A percentile compares a stretch with the other conserved stretches of the same genome.
phyloP scores from a whole-genome alignment of 805 yeast species.

The Candida wancherniae region DNA sequence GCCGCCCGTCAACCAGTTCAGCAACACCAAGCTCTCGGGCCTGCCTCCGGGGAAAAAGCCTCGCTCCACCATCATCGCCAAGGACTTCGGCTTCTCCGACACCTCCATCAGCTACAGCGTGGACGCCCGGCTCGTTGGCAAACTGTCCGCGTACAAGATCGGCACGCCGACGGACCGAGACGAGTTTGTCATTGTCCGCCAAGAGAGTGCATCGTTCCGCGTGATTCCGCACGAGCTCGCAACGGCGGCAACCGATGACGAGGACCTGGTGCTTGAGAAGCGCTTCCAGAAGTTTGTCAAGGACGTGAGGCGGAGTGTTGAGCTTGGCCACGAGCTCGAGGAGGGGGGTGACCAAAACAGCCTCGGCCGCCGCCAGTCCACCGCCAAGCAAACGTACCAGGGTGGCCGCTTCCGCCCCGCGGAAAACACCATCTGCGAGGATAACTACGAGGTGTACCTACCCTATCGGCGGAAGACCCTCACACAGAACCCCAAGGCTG shows the following conservation, averaged over 20 bases:
- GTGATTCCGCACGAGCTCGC: conserved; percentile 17
- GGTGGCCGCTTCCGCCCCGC: neutral
- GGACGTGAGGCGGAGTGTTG: conserved; percentile 9
- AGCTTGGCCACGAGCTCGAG: conserved; percentile 6
- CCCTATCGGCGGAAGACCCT: conserved; percentile 21
- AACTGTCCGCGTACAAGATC: conserved; percentile 18
- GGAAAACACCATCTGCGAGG: neutral
- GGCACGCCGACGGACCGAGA: conserved; percentile 10
- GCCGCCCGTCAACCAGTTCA: neutral
- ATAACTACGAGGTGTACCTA: conserved; percentile 14
- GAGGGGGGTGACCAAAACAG: conserved; percentile 3
- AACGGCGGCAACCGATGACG: conserved; percentile 1
- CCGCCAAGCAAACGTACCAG: conserved; percentile 15
- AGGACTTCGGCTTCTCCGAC: conserved; percentile 24
- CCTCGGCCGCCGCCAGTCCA: conserved; percentile 10
- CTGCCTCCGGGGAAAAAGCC: conserved; percentile 3
- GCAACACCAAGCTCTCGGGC: neutral
- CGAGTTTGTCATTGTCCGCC: conserved; percentile 23
- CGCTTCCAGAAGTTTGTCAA: conserved; percentile 16
- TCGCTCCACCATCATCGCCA: conserved; percentile 13
- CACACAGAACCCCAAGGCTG: conserved; percentile 19
- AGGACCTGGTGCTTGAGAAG: conserved; percentile 12
- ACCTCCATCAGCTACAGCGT: conserved; percentile 27
- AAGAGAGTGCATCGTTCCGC: conserved; percentile 20
- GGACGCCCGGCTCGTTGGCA: conserved; percentile 25